Conservation (phyloP, 805 yeast species). For the Candida cerambycidarum region DNA sequence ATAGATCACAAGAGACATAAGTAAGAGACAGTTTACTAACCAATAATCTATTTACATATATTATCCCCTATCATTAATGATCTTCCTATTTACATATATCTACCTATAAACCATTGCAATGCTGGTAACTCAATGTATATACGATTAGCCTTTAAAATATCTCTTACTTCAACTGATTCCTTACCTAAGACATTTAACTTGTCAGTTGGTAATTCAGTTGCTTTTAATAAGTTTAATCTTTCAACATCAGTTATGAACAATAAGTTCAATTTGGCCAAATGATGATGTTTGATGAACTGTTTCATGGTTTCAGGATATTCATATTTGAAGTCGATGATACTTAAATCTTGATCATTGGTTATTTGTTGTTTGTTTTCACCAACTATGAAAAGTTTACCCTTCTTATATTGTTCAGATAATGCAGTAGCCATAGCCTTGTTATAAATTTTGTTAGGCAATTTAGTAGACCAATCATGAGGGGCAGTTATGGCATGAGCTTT, state of each 20-base stretch:
- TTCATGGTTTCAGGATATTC: conserved; percentile 46
- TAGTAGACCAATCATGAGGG: conserved; percentile 84
- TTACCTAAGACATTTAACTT: conserved; percentile 66
- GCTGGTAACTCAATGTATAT: conserved; percentile 73
- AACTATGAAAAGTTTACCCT: conserved; percentile 68
- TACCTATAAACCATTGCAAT: conserved; percentile 55
- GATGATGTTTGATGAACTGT: conserved; percentile 49
- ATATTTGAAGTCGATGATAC: conserved; percentile 36
- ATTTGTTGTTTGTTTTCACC: conserved; percentile 36
- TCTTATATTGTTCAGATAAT: conserved; percentile 73
- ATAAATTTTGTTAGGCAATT: conserved; percentile 71
- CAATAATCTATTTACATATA: not conserved
- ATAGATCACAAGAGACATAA: no score
- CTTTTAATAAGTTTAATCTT: conserved; percentile 58
- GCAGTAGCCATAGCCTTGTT: conserved; percentile 78
- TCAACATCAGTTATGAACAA: conserved; percentile 66
- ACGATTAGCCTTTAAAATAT: conserved; percentile 74
- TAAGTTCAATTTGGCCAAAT: conserved; percentile 51
- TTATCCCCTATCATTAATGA: no score
- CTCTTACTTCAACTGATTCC: conserved; percentile 82
- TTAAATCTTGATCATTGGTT: conserved; percentile 21
- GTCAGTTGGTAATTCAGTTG: conserved; percentile 52
- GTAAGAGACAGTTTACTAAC: no score
- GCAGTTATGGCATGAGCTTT: conserved; percentile 87
- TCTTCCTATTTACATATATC: conserved; percentile 23